phyloP scores from a whole-genome alignment of 2,329 filamentous ascomycete genomes.

The Thermomyces lanuginosus region DNA sequence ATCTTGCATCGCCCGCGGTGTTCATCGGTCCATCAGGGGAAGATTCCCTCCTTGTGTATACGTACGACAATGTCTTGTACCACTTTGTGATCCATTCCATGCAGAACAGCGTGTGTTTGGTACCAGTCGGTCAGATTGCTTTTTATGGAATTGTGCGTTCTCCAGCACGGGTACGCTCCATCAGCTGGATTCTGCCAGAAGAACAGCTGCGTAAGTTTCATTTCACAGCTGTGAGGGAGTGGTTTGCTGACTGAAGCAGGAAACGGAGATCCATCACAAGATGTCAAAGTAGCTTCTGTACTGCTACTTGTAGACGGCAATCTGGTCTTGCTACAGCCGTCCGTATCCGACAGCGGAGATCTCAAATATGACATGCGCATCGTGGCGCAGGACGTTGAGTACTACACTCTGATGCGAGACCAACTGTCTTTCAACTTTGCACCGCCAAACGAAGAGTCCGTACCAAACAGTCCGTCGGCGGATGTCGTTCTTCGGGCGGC shows the following conservation, averaged over 20 bases:
- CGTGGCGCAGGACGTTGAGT: conserved; percentile 89
- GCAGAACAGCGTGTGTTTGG: conserved; percentile 54
- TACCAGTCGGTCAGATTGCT: conserved; percentile 94
- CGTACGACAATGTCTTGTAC: conserved; percentile 87
- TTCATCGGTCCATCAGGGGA: conserved; percentile 77
- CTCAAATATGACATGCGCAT: conserved; percentile 98
- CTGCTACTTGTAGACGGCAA: conserved; percentile 96
- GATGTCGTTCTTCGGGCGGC: conserved; percentile 30
- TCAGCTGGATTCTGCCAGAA: conserved; percentile 93
- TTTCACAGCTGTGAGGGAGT: neutral
- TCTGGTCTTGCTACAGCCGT: conserved; percentile 77
- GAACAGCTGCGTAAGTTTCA: conserved; percentile 52
- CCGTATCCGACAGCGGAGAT: conserved; percentile 62
- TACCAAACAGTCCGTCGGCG: conserved; percentile 34
- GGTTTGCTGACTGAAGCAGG: conserved; percentile 22
- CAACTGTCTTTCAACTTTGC: conserved; percentile 41
- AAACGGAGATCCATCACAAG: conserved; percentile 86
- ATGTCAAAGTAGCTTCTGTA: conserved; percentile 84
- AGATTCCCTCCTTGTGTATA: conserved; percentile 91
- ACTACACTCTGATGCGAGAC: conserved; percentile 83
- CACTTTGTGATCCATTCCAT: conserved; percentile 76
- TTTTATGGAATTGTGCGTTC: conserved; percentile 93
- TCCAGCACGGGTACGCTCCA: conserved; percentile 74
- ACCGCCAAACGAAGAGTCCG: conserved; percentile 30
- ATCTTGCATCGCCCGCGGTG: conserved; percentile 71